phyloP scores from a whole-genome alignment of 2,329 filamentous ascomycete genomes.

The Claviceps digitariae region DNA sequence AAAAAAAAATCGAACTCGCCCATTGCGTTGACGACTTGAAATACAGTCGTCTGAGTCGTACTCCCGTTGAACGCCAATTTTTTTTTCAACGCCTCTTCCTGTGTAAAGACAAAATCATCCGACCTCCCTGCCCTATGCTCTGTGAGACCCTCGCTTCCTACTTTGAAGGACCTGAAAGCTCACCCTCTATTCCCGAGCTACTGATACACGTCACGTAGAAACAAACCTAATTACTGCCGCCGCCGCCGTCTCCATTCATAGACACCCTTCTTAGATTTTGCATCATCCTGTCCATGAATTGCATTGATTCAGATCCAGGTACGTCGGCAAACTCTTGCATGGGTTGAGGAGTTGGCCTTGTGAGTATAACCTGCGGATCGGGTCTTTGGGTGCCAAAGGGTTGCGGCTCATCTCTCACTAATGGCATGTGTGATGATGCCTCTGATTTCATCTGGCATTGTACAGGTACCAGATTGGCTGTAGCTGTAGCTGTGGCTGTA shows the following conservation, averaged over 20 bases:
- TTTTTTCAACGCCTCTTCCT: not conserved
- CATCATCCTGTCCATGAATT: conserved; percentile 40
- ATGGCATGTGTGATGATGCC: not conserved
- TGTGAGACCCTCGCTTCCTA: not conserved
- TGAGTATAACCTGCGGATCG: not conserved
- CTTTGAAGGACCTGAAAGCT: not conserved
- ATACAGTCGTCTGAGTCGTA: not conserved
- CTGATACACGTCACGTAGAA: not conserved
- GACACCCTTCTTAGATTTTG: conserved; percentile 32
- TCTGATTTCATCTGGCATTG: not conserved
- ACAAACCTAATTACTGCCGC: not conserved
- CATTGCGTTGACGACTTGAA: not conserved
- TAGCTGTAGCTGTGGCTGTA: not conserved
- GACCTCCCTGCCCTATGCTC: not conserved
- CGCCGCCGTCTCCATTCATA: conserved; percentile 1
- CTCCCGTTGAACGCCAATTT: not conserved
- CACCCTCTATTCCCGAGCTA: not conserved
- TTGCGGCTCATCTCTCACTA: not conserved
- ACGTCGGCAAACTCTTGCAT: conserved; percentile 27
- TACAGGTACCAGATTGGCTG: not conserved
- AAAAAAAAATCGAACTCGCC: not conserved
- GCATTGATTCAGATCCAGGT: conserved; percentile 29
- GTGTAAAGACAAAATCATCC: not conserved
- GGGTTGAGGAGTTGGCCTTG: not conserved
- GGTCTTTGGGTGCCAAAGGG: not conserved